Conservation (phyloP, 106 monocot genomes). For the Apostasia ramifera region DNA sequence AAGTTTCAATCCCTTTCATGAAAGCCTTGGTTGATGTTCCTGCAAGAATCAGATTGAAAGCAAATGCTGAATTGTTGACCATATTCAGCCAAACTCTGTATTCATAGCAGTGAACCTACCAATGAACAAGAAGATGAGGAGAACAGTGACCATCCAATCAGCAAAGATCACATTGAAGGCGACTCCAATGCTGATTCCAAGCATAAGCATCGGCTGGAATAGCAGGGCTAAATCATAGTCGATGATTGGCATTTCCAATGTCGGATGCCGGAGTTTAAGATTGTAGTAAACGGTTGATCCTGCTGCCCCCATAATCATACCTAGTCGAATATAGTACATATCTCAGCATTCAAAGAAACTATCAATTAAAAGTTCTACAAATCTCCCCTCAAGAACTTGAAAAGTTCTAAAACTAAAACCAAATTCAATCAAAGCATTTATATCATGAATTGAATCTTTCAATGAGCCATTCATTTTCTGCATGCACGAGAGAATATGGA, state of each 20-base stretch:
- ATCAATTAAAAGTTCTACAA: too few relatives aligned
- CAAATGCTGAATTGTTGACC: neutral
- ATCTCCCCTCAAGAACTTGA: too few relatives aligned
- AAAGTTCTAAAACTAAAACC: too few relatives aligned
- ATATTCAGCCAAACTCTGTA: neutral
- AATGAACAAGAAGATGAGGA: slow-evolving; percentile 51
- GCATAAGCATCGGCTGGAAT: slow-evolving; percentile 58
- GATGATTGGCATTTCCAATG: slow-evolving; percentile 55
- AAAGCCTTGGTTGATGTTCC: slow-evolving; percentile 59
- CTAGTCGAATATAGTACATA: slow-evolving; percentile 7
- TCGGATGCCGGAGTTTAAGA: slow-evolving; percentile 56
- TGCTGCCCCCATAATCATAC: slow-evolving; percentile 67
- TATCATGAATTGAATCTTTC: too few relatives aligned
- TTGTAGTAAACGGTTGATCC: slow-evolving; percentile 62
- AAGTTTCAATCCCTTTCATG: slow-evolving; percentile 52
- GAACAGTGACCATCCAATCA: slow-evolving; percentile 66
- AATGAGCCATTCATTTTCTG: too few relatives aligned
- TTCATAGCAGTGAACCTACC: slow-evolving; percentile 13
- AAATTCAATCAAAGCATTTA: too few relatives aligned
- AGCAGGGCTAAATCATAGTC: slow-evolving; percentile 55
- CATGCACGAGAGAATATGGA: too few relatives aligned
- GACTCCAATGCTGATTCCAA: slow-evolving; percentile 61
- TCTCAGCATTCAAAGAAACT: neutral
- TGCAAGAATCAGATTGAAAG: slow-evolving; percentile 1
- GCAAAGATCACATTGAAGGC: slow-evolving; percentile 62